phyloP scores from a whole-genome alignment of 768 basidiomycete species.

The Tulasnella sp. region DNA sequence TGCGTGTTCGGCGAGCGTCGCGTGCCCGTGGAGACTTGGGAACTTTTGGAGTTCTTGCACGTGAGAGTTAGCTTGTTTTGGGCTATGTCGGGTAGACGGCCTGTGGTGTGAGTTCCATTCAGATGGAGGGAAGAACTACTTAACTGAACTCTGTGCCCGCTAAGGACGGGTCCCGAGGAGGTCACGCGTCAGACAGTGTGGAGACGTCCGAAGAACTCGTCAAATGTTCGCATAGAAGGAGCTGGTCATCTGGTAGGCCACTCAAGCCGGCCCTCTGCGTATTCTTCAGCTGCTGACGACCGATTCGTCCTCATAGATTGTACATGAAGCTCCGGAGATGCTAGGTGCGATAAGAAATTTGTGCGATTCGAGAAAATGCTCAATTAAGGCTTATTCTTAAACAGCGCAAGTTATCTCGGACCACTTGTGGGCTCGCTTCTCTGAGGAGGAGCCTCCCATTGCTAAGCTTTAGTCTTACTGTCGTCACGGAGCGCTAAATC shows the following conservation, averaged over 20 bases:
- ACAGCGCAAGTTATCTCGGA: neutral
- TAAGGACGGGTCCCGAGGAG: constrained; percentile 12
- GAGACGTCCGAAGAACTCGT: constrained; percentile 26
- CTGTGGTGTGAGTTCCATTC: constrained; percentile 25
- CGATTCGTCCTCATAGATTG: neutral
- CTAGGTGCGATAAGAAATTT: neutral
- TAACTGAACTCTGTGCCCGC: neutral
- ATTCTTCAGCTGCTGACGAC: neutral
- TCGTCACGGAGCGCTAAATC: too few relatives aligned
- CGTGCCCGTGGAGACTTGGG: constrained; percentile 29
- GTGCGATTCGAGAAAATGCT: neutral
- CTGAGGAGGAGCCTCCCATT: neutral
- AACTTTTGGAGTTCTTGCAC: constrained; percentile 31
- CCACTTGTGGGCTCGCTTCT: neutral
- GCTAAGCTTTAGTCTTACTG: neutral
- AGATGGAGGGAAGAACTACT: neutral
- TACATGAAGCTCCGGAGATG: neutral
- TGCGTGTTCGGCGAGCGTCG: constrained; percentile 42
- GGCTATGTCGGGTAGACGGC: constrained; percentile 40
- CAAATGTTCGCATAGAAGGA: constrained; percentile 23
- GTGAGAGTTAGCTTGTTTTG: constrained; percentile 41
- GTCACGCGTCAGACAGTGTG: constrained; percentile 21
- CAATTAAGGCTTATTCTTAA: neutral
- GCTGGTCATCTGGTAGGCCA: constrained; percentile 25
- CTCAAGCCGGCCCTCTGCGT: neutral